A percentile compares a stretch with the other conserved stretches of the same genome.
Evolutionary conservation across 176 grass and related monocot genomes (phyloP).

Genomic region (Aegilops sharonensis): DNA sequence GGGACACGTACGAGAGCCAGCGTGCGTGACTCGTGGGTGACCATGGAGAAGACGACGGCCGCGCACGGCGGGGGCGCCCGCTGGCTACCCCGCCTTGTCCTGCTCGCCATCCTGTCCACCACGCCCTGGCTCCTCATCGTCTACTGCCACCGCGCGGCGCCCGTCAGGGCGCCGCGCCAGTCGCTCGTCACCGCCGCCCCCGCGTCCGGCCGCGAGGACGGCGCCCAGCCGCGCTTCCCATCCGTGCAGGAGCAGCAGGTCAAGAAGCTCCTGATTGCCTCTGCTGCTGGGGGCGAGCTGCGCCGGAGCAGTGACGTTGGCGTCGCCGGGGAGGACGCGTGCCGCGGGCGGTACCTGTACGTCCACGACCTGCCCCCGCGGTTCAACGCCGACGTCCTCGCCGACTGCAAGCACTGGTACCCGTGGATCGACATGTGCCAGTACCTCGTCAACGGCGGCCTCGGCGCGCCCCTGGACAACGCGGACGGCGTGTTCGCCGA

Average conservation of each 20-base stretch:
- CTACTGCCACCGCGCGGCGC: conserved; percentile 47
- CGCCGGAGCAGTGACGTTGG: background rate
- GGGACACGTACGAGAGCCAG: background rate
- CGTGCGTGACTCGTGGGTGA: background rate
- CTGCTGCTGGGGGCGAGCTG: background rate
- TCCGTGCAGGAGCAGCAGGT: conserved; percentile 6
- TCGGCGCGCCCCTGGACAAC: conserved; percentile 52
- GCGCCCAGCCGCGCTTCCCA: background rate
- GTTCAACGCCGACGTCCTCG: conserved; percentile 66
- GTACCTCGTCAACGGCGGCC: conserved; percentile 66
- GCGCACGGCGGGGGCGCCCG: conserved; percentile 2
- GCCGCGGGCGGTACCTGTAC: conserved; percentile 60
- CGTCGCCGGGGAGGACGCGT: background rate
- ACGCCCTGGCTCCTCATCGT: conserved; percentile 62
- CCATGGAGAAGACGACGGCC: conserved; percentile 44
- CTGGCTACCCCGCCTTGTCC: conserved; percentile 46
- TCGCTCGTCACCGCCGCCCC: background rate
- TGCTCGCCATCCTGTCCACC: conserved; percentile 36
- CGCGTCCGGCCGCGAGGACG: background rate
- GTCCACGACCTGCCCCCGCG: conserved; percentile 59
- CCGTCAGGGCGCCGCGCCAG: conserved; percentile 3
- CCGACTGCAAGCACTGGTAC: conserved; percentile 46
- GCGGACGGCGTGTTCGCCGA: conserved; percentile 57
- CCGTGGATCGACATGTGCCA: conserved; percentile 71
- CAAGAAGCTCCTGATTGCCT: conserved; percentile 14